A percentile compares a stretch with the other conserved stretches of the same genome.
These are phyloP conservation scores for Agarophyton chilense DNA, from an alignment of 23 red algal species.

Conservation along the genomic window DNA sequence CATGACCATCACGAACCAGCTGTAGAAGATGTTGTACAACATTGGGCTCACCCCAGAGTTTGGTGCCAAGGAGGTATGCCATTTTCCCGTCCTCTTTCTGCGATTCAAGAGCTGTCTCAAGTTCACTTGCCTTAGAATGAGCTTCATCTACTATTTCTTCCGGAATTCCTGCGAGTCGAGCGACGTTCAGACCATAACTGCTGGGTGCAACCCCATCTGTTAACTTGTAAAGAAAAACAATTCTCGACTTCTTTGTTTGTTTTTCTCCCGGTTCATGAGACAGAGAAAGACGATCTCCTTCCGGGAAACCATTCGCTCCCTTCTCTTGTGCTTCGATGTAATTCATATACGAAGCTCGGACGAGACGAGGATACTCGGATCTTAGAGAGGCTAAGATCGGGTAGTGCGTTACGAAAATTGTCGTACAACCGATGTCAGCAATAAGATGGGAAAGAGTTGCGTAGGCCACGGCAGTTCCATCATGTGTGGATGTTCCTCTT, in stretches of 20 bases:
- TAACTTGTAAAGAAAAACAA: conserved; percentile 87
- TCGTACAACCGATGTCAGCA: conserved; percentile 59
- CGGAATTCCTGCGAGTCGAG: conserved; percentile 67
- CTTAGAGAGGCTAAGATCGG: conserved; percentile 33
- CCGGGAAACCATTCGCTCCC: not conserved
- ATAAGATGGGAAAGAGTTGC: conserved; percentile 84
- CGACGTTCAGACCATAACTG: conserved; percentile 85
- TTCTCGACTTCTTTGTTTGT: not conserved
- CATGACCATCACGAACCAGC: not conserved
- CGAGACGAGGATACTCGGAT: not conserved
- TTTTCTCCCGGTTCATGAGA: not conserved
- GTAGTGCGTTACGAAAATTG: conserved; percentile 92
- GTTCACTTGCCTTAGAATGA: not conserved
- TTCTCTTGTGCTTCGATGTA: conserved; percentile 14
- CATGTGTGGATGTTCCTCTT: conserved; percentile 95
- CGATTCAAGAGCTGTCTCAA: conserved; percentile 5
- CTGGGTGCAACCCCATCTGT: conserved; percentile 61
- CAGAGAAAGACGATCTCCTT: not conserved
- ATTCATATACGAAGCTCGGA: conserved; percentile 49
- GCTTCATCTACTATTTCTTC: conserved; percentile 47
- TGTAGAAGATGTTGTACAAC: not conserved
- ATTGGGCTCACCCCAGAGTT: not conserved
- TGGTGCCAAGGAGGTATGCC: not conserved
- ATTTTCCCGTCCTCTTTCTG: conserved; percentile 19
- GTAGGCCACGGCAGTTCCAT: conserved; percentile 91